Evolutionary conservation across 1,284 basidiomycete genomes (phyloP), one percentile per base, ranked within the genome.

Genomic region (Puccinia novopanici): DNA sequence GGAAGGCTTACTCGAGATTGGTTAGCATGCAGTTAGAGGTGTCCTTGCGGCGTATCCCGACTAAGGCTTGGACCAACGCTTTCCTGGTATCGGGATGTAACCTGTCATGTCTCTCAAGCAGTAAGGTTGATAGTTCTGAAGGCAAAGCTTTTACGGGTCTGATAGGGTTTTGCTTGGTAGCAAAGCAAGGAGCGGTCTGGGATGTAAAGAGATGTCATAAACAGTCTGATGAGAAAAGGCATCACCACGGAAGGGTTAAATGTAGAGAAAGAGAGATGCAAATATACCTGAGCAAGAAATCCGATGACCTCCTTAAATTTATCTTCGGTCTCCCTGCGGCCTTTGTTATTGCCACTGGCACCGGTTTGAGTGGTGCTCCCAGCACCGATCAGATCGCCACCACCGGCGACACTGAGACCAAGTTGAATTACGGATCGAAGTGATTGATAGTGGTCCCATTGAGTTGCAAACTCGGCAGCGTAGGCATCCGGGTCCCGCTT

Each of bases 401-500:
- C 76, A 57, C 82, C 82, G 40, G 77, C 78, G 30, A 72, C 82
- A 15, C 83, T 82, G 27, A 84, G 80, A 4, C 84, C 84, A 37
- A 91, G 88, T 84, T 89, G 89, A 85, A 95, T 93, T 83, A 98
- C 92, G 84, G 93, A 90, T 59, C 93, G 89, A 80, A 93, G 91
- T 81, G 91, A 93, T 84, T 93, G 90, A 87, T 95, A 98, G 86
- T 98, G 95, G 83, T 95, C 94, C 92, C 95, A 98, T 89, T 99
- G 97, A 82, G 95, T 94, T n/a, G 95, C 86, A 84, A 99, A 99
- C 84, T 99, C 97, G 83, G 98, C 95, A 85, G 91, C 92, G 88
- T 99, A 99, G 0, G 90, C 92, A 9, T 88, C 87, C 1, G 96
- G 93, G 85, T 98, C 94, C 79, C 97, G 90, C 87, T 87, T 99